Evolutionary conservation across 73 alveolate species (phyloP).

Genomic region (Loxodes magnus): DNA sequence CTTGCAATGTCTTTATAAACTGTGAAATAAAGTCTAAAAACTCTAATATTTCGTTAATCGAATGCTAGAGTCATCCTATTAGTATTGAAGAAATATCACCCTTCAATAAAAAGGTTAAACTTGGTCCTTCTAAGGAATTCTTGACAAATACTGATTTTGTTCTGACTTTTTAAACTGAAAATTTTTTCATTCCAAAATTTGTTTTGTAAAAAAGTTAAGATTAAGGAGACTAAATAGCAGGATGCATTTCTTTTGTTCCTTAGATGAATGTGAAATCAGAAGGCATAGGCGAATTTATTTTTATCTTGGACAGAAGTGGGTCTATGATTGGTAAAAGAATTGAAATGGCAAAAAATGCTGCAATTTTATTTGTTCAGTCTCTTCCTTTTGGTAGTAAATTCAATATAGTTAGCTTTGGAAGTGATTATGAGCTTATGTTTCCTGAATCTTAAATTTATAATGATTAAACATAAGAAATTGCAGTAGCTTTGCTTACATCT

Average conservation of each 20-base stretch:
- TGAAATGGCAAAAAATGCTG: constrained; percentile 50
- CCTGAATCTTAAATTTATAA: constrained; percentile 38
- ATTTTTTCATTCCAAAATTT: background rate
- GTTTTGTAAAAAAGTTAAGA: background rate
- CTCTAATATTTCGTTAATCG: no score
- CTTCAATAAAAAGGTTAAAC: background rate
- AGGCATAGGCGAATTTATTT: constrained; percentile 40
- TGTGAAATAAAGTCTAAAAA: background rate
- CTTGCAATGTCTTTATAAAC: background rate
- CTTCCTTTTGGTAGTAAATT: constrained; percentile 55
- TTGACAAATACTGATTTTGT: background rate
- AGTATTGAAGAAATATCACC: no score
- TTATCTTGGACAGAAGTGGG: constrained; percentile 68
- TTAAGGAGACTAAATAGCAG: background rate
- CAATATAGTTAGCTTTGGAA: constrained; percentile 53
- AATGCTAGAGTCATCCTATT: no score
- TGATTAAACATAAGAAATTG: constrained; percentile 24
- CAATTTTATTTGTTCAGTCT: constrained; percentile 42
- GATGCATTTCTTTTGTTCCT: background rate
- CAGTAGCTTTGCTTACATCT: constrained; percentile 14
- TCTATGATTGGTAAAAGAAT: constrained; percentile 65
- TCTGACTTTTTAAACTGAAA: background rate
- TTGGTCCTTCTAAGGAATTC: background rate
- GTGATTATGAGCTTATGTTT: constrained; percentile 28
- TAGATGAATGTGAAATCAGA: background rate